phyloP scores from a whole-genome alignment of 1,139 yeast genomes.

The Wickerhamomyces sp. region DNA sequence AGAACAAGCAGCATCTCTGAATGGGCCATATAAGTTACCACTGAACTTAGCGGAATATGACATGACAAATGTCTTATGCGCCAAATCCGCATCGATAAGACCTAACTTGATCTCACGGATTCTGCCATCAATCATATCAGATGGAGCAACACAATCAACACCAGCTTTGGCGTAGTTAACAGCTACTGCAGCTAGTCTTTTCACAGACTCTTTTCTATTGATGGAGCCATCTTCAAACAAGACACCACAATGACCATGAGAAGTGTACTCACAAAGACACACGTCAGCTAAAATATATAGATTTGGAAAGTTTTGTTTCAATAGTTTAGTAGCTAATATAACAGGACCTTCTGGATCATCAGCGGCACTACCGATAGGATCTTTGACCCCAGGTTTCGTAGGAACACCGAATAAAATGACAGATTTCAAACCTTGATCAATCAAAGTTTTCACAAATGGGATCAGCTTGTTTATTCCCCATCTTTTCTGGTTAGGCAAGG shows the following conservation, averaged over 20 bases:
- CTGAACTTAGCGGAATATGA: constrained; percentile 93
- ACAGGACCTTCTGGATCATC: constrained; percentile 98
- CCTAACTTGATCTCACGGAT: constrained; percentile 85
- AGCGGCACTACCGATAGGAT: constrained; percentile 80
- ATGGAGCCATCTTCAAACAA: constrained; percentile 82
- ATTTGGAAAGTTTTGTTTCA: constrained; percentile 67
- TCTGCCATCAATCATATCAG: constrained; percentile 98
- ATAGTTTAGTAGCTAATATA: constrained; percentile 65
- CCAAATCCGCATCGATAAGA: constrained; percentile 74
- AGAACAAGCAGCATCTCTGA: constrained; percentile 95
- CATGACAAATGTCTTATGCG: constrained; percentile 86
- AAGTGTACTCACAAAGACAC: constrained; percentile 93
- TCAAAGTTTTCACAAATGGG: constrained; percentile 65
- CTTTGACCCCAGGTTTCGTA: constrained; percentile 68
- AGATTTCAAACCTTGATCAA: constrained; percentile 76
- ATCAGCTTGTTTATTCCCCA: constrained; percentile 78
- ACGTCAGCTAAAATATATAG: constrained; percentile 91
- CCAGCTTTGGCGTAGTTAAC: constrained; percentile 95
- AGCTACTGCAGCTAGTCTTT: constrained; percentile 90
- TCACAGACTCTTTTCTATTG: constrained; percentile 69
- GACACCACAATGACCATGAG: constrained; percentile 96
- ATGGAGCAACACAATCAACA: constrained; percentile 93
- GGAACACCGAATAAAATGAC: constrained; percentile 95
- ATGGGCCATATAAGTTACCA: constrained; percentile 92
- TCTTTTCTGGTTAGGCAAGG: constrained; percentile 85